phyloP scores from a whole-genome alignment of 495 filamentous ascomycete species.

The Cairneyella variabilis region DNA sequence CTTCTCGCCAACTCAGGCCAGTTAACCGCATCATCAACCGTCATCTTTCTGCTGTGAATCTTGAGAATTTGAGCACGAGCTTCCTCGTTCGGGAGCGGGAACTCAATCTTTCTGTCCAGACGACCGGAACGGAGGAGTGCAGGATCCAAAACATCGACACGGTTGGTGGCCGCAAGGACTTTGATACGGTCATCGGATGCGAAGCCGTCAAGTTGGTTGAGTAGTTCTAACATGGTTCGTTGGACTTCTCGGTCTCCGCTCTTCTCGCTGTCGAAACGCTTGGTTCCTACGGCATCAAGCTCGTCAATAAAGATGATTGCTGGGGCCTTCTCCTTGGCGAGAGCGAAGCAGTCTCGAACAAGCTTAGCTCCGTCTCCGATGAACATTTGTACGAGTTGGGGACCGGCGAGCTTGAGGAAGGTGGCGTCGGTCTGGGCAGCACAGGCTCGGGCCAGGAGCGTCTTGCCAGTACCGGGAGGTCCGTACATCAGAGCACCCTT shows the following conservation, averaged over 20 bases:
- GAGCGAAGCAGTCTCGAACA: constrained; percentile 93
- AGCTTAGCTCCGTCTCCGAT: constrained; percentile 98
- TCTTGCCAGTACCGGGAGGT: constrained; percentile 90
- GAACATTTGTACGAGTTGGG: constrained; percentile 99
- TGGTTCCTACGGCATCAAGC: constrained; percentile 93
- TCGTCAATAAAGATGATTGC: constrained; percentile 99
- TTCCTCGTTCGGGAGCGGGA: constrained; percentile 98
- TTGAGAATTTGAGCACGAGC: constrained; percentile 94
- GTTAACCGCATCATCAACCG: constrained; percentile 88
- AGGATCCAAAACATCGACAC: constrained; percentile 95
- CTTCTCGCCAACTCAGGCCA: constrained; percentile 93
- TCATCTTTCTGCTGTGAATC: constrained; percentile 99
- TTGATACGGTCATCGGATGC: constrained; percentile 99
- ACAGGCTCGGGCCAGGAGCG: constrained; percentile 93
- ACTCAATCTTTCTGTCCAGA: constrained; percentile 98
- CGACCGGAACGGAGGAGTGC: constrained; percentile 91
- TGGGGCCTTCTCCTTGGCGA: constrained; percentile 97
- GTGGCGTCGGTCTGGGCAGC: constrained; percentile 98
- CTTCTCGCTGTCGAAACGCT: constrained; percentile 99
- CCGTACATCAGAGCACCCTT: constrained; percentile 99
- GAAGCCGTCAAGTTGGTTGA: constrained; percentile 98
- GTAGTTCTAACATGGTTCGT: constrained; percentile 96
- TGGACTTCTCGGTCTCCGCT: constrained; percentile 97
- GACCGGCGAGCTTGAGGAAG: constrained; percentile 97
- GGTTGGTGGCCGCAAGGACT: constrained; percentile 96